Conservation (phyloP, 2,329 filamentous ascomycete genomes). For the Aureobasidium lini region DNA sequence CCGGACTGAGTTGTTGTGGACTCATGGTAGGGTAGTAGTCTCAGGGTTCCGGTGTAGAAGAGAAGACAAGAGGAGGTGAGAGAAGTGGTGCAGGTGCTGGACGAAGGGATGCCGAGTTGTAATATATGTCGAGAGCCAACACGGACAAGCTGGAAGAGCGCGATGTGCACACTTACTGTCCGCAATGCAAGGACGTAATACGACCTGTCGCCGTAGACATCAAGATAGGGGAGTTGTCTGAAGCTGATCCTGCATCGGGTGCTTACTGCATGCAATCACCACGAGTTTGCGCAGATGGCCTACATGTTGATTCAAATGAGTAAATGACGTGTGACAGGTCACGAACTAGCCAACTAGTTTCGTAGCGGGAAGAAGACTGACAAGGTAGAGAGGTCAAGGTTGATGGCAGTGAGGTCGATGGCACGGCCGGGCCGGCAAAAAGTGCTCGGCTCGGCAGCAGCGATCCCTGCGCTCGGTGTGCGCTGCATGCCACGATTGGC, state of each 20-base stretch:
- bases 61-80: not conserved
- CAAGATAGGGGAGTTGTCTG: not conserved
- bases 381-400: not conserved
- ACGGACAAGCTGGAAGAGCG: not conserved
- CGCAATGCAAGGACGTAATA: not conserved
- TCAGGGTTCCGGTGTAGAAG: not conserved
- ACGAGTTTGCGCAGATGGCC: not conserved
- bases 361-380: not conserved
- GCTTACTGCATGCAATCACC: conserved; percentile 1
- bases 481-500: not conserved
- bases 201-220: not conserved
- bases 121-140: not conserved
- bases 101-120: not conserved
- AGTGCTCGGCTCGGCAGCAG: not conserved
- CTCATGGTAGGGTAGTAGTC: not conserved
- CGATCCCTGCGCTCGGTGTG: not conserved
- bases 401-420: not conserved
- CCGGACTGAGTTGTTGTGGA: not conserved
- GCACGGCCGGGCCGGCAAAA: not conserved
- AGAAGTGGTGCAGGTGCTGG: not conserved
- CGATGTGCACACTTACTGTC: not conserved
- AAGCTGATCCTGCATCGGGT: not conserved
- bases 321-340: not conserved
- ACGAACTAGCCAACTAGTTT: not conserved
- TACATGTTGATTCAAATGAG: conserved; percentile 7